These are phyloP conservation scores for Aspergillus brasiliensis DNA, from an alignment of 2,329 filamentous ascomycete species.

Conservation along the genomic window DNA sequence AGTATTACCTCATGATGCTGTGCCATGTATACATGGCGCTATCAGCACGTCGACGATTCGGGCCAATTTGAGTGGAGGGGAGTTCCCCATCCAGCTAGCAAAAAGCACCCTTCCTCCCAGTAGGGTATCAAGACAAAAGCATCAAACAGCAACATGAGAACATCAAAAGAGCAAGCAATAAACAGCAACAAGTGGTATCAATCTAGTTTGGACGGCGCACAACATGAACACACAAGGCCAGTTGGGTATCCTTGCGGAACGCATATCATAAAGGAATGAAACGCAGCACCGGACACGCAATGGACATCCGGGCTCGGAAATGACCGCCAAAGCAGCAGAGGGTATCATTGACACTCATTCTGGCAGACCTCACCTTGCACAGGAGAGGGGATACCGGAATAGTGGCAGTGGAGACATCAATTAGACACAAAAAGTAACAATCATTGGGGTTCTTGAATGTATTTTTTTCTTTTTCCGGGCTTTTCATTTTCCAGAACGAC, in stretches of 20 bases:
- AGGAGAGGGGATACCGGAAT: conserved; percentile 15
- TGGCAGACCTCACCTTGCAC: conserved; percentile 12
- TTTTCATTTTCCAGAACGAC: conserved; percentile 16
- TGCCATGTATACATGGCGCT: conserved; percentile 27
- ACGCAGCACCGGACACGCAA: conserved; percentile 20
- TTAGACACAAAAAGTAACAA: conserved; percentile 6
- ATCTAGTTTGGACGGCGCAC: conserved; percentile 35
- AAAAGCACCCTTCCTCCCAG: conserved; percentile 31
- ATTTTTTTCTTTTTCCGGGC: conserved; percentile 14
- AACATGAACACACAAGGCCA: conserved; percentile 28
- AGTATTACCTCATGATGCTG: conserved; percentile 40
- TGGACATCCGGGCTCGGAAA: conserved; percentile 25
- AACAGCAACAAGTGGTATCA: conserved; percentile 42
- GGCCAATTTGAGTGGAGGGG: conserved; percentile 26
- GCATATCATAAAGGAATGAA: conserved; percentile 40
- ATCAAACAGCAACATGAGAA: conserved; percentile 27
- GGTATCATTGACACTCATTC: conserved; percentile 35
- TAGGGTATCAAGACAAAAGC: conserved; percentile 39
- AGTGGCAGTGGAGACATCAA: conserved; percentile 31
- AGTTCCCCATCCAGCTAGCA: conserved; percentile 21
- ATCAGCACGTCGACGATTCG: conserved; percentile 22
- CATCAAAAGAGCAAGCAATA: conserved; percentile 30
- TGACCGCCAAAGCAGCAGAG: conserved; percentile 31
- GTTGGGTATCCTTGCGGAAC: conserved; percentile 33
- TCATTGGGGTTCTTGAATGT: conserved; percentile 4